Base-by-base conservation (phyloP, 73 alveolate species). In the Stentor coeruleus region DNA sequence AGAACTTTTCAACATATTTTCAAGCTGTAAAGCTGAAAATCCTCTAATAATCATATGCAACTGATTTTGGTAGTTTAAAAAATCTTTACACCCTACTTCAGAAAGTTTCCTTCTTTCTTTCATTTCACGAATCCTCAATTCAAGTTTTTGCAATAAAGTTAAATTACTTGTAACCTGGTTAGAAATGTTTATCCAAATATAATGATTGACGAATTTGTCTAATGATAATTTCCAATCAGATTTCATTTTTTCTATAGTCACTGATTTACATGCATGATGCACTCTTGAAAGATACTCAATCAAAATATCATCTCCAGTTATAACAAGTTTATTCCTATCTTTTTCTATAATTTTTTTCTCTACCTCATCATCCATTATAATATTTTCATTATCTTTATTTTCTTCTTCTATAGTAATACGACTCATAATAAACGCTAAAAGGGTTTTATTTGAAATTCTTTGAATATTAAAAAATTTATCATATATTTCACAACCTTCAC, bases 1-100 rank as follows among this genome's bases (percentile, higher is more conserved):
- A 35, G 92, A 84, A 14, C 92, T 90, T 38, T 83, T 73, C 3
- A 90, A 85, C 95, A 90, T 90, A 38, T 85, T 90, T 77, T 90
- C 95, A 3, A 90, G 84, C 74, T 90, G 40, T 26, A 83, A 77
- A 3, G 90, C 95, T 6, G 85, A 74, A 42, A 90, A 90, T 77
- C 77, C 35, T 38, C 87, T 80, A 2, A 90, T 81, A 31, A 57
- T 31, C 28, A 20, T n/a, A 20, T 31, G 15, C 28, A n/a, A 0
- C 28, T 57, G 73, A 20, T 57, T 31, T 57, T 57, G 35, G 28
- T 0, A 57, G 15, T 57, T 31, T n/a, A n/a, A n/a, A n/a, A n/a
- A n/a, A 31, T 57, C 73, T 31, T n/a, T 57, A 20, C 35, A 31
- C 35, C 35, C 28, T 0, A n/a, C 73, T 77, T 85, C 87, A 2